Evolutionary conservation across 176 grass and related monocot species (phyloP), one percentile per base, ranked within the genome.

Genomic region (Neostapfia colusana): DNA sequence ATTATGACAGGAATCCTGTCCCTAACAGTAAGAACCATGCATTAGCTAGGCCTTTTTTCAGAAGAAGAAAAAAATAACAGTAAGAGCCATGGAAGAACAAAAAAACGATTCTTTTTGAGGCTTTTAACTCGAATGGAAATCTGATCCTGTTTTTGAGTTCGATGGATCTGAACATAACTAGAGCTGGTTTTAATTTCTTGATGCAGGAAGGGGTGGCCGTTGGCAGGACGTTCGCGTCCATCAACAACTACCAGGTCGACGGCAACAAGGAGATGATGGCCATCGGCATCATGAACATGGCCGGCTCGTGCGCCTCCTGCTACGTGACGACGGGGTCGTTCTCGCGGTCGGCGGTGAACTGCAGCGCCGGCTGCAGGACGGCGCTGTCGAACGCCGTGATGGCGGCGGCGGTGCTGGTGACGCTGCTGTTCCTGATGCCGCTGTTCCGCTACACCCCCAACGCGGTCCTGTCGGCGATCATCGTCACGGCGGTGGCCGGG

Each of bases 191-290:
- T n/a, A 16, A 16, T 48, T 48, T 46, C 16, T 46, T 46, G 45
- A 48, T 51, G 43, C 78, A 99, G 95, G 96, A 99, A 84, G 96
- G 96, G 36, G 92, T 99, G 28, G 96, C 96, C 0, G 96, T 99
- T 0, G 96, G 96, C 2, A 74, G 96, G 69, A 99, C 96, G 15
- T 99, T 99, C 66, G 96, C 96, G 38, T 99, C 96, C 25, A 84
- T 99, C 36, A 99, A 99, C 69, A 99, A 99, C 82, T 99, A 99
- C 83, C 92, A 99, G 75, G 87, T 99, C 53, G 96, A 99, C 88
- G 96, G 96, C 9, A 99, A 99, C 89, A 99, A 99, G 78, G 96
- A 99, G 78, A 99, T 99, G 96, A 90, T 99, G 87, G 96, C 96
- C 20, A 89, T 99, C 50, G 96, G 96, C 35, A 61, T 94, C 45